A percentile compares a stretch with the other conserved stretches of the same genome.
These are phyloP conservation scores for Amanita muscaria DNA, from an alignment of 768 basidiomycete genomes.

Conservation along the genomic window DNA sequence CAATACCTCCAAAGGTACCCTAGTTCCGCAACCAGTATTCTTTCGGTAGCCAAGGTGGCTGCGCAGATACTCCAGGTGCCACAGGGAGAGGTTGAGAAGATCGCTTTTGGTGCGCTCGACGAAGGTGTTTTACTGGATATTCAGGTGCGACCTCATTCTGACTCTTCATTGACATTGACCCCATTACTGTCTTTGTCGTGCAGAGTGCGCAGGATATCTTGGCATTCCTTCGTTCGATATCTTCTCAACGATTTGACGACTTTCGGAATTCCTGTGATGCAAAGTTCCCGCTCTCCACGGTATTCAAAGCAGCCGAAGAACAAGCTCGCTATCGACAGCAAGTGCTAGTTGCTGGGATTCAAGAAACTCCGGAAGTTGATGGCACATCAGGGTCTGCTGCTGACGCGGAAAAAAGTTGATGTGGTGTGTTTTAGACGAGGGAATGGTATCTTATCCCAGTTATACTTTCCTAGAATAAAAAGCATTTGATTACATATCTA, in stretches of 20 bases:
- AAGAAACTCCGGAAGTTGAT: constrained; percentile 1
- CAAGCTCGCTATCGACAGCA: constrained; percentile 27
- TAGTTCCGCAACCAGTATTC: constrained; percentile 37
- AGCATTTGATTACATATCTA: too few species aligned
- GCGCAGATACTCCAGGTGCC: constrained; percentile 37
- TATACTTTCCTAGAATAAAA: too few species aligned
- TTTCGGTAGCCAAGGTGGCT: constrained; percentile 54
- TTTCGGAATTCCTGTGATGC: constrained; percentile 46
- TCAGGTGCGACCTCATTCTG: constrained; percentile 29
- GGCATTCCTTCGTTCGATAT: constrained; percentile 38
- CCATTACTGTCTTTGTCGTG: too few species aligned
- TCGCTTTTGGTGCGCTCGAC: constrained; percentile 41
- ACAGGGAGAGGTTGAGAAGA: constrained; percentile 50
- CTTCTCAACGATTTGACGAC: constrained; percentile 49
- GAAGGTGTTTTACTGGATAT: constrained; percentile 36
- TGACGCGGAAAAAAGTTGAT: neutral
- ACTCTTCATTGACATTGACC: neutral
- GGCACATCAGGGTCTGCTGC: neutral
- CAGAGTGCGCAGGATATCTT: constrained; percentile 47
- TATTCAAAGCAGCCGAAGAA: constrained; percentile 54
- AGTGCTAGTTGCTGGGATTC: constrained; percentile 5
- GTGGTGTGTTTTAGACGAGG: too few species aligned
- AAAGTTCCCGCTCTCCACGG: constrained; percentile 53
- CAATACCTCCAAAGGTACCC: constrained; percentile 66
- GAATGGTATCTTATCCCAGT: too few species aligned